phyloP scores from a whole-genome alignment of 345 rosid species.

The rapeseed (Brassica napus) region DNA sequence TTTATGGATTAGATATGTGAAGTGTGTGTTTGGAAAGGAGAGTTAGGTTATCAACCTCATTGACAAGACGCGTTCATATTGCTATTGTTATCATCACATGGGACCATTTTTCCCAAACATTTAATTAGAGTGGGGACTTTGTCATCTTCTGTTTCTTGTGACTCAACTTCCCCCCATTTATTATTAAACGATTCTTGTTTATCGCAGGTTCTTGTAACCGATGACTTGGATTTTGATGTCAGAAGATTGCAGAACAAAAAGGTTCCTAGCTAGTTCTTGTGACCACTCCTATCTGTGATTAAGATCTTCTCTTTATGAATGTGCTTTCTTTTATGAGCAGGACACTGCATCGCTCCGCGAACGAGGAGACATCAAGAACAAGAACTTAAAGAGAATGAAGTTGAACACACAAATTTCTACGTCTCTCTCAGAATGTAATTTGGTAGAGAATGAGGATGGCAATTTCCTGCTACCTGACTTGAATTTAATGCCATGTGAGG shows the following conservation, averaged over 20 bases:
- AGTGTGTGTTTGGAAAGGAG: background rate
- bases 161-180: background rate
- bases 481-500: constrained; percentile 68
- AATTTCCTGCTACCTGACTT: constrained; percentile 70
- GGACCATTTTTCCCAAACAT: constrained; percentile 4
- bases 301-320: constrained; percentile 7
- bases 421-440: background rate
- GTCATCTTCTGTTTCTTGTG: constrained; percentile 28
- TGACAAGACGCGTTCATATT: constrained; percentile 13
- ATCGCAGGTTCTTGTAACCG: constrained; percentile 45
- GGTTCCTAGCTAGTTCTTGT: constrained; percentile 37
- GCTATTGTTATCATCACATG: background rate
- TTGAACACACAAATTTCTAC: background rate
- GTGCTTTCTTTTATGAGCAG: constrained; percentile 41
- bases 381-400: constrained; percentile 59
- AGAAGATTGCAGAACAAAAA: constrained; percentile 63
- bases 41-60: constrained; percentile 30
- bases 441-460: constrained; percentile 25
- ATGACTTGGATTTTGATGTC: constrained; percentile 41
- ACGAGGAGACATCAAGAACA: constrained; percentile 34
- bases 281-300: constrained; percentile 8
- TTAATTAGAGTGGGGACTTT: constrained; percentile 21
- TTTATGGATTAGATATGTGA: constrained; percentile 5
- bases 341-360: constrained; percentile 52
- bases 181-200: background rate